Base-by-base conservation (phyloP, 2,329 filamentous ascomycete species). In the Trichophyton mentagrophytes region DNA sequence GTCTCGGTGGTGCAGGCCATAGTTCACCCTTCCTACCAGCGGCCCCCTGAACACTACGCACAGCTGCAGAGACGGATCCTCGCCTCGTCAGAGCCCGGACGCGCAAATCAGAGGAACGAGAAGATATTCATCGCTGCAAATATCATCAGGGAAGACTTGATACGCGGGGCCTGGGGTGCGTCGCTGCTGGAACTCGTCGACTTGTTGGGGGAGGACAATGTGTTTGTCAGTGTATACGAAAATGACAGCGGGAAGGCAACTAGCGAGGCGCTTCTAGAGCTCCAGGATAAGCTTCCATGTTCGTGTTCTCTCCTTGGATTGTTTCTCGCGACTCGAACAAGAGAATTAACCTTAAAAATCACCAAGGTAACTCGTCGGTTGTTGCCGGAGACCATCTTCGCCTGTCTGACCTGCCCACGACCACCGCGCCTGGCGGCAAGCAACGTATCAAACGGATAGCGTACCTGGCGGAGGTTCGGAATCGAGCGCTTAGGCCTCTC, bases 211-310 rank as follows among this genome's bases (percentile, higher is more conserved):
- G 46, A 61, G 25, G 36, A 61, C 3, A 63, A 63, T 57, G 61
- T 63, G 25, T 63, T 63, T 53, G 59, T 63, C 17, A 63, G 61
- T 49, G 55, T 63, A 56, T 63, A 63, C 42, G 61, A 63, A n/a
- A 63, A 63, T 53, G 61, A 63, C 38, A 63, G 61, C 47, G 61
- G 61, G 2, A 8, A 11, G 20, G 61, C 44, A 15, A 61, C 59
- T 6, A 36, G 40, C 2, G 40, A 61, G 36, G 61, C 61, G 11
- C 59, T 63, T 20, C 30, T 20, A 11, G 59, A 60, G 15, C 44
- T 63, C n/a, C 59, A 59, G 36, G 47, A 30, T 33, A 63, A 59
- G 38, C 57, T 63, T 36, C 59, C 59, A 57, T 63, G 61, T 63
- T 53, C 44, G 61, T 30, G 53, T 56, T 20, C 17, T 36, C 20